These are phyloP conservation scores for Parathielavia appendiculata DNA, from an alignment of 495 filamentous ascomycete species.

Conservation along the genomic window DNA sequence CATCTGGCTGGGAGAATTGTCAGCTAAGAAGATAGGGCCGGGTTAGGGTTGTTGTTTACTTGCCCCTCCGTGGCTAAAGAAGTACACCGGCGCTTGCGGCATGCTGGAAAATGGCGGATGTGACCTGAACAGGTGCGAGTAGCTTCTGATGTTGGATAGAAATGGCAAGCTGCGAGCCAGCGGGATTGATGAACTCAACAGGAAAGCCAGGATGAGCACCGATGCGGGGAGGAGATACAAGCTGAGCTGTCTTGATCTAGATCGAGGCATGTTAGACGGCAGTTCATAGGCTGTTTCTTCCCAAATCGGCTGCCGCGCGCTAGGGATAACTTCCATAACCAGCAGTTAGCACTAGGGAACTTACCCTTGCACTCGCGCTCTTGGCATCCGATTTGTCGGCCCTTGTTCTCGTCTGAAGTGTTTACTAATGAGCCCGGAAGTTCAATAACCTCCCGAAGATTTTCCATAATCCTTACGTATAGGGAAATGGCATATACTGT, in stretches of 20 bases:
- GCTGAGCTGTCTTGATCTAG: conserved; percentile 6
- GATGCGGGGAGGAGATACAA: conserved; percentile 9
- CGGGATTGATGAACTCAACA: conserved; percentile 5
- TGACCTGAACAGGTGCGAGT: conserved; percentile 9
- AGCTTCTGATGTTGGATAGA: conserved; percentile 15
- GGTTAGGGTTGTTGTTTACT: conserved; percentile 30
- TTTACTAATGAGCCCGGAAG: no score
- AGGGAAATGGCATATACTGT: no score
- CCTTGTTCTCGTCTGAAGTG: conserved; percentile 13
- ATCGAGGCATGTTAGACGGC: conserved; percentile 1
- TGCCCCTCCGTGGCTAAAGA: conserved; percentile 73
- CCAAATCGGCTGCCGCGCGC: no score
- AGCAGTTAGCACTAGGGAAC: not conserved
- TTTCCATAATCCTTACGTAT: not conserved
- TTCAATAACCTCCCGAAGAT: no score
- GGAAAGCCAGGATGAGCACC: conserved; percentile 16
- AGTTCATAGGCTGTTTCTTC: no score
- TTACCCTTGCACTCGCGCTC: not conserved
- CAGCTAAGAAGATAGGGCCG: not conserved
- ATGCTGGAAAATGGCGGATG: conserved; percentile 21
- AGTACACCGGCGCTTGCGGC: conserved; percentile 60
- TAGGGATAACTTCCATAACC: not conserved
- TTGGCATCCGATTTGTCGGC: not conserved
- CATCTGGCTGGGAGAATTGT: conserved; percentile 51
- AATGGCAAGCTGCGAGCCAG: conserved; percentile 3